Base-by-base conservation (phyloP, 2,329 filamentous ascomycete genomes). In the Nannizzia gypsea region DNA sequence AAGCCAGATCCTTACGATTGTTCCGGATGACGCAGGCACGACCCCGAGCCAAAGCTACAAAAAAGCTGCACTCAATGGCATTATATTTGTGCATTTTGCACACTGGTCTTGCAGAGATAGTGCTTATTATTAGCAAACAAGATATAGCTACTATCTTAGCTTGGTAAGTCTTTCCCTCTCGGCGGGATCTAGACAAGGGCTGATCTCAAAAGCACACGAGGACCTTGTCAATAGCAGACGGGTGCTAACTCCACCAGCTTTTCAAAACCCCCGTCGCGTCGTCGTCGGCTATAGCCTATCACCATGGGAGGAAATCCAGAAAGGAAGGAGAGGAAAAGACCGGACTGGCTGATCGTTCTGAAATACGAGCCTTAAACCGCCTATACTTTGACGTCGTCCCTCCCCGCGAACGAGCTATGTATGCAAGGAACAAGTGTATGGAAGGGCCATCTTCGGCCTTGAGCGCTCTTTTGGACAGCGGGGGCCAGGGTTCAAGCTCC, bases 391-490 rank as follows among this genome's bases (percentile, higher is more conserved):
- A 6, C 13, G 38, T n/a, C 38, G 2, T 42, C 15, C 15, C 4
- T n/a, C 24, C 26, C 31, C 50, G 24, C 50, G 50, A 9, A 26
- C 50, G 13, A 26, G 20, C 31, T 34, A 31, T 31, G 28, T 34
- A 31, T 54, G 28, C 50, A 54, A 54, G 50, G 50, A 34, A 54
- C 50, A 54, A 34, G 50, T 54, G 15, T 34, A 54, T 54, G 50
- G 50, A 31, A 54, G 28, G 28, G 50, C 24, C 50, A 13, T 26
- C 24, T 28, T 50, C 50, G 50, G 50, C 6, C 28, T 54, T 34
- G 28, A 54, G 50, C 26, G 48, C 48, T 24, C 48, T 15, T 15
- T 17, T 34, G 15, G 48, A 34, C 31, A 24, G 48, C 31, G 48
- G 50, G 50, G 17, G 17, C 31, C 50, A 31, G 50, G 50, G 50